Evolutionary conservation across 2,329 filamentous ascomycete genomes (phyloP).

Genomic region (Fusarium heterosporum): DNA sequence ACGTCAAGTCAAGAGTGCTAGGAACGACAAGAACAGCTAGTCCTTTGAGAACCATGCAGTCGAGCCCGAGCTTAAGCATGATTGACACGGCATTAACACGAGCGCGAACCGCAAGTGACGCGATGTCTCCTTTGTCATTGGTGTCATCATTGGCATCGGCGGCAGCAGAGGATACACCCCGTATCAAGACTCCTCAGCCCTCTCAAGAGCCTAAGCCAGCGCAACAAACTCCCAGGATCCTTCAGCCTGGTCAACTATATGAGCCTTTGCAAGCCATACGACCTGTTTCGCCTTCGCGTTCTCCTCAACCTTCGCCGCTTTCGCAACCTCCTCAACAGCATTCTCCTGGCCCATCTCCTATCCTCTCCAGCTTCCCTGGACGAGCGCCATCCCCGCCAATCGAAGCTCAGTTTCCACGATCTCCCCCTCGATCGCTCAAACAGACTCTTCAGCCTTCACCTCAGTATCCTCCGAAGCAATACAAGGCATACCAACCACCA

Average conservation of each 20-base stretch:
- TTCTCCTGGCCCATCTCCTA: constrained; percentile 31
- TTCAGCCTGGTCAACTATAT: constrained; percentile 32
- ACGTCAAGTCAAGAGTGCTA: constrained; percentile 28
- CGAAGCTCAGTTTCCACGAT: constrained; percentile 11
- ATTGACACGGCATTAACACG: constrained; percentile 37
- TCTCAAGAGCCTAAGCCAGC: constrained; percentile 23
- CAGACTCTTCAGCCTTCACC: constrained; percentile 16
- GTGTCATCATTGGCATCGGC: constrained; percentile 29
- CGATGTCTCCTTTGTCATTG: constrained; percentile 39
- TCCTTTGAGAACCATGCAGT: constrained; percentile 43
- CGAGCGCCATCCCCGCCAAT: neutral
- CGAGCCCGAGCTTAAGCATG: constrained; percentile 40
- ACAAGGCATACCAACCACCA: constrained; percentile 34
- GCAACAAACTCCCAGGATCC: constrained; percentile 29
- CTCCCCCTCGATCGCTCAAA: constrained; percentile 4
- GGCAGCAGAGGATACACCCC: constrained; percentile 25
- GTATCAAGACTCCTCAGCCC: constrained; percentile 31
- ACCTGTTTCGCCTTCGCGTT: constrained; percentile 33
- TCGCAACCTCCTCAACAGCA: constrained; percentile 36
- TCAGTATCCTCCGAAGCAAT: constrained; percentile 25
- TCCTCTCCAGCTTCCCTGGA: constrained; percentile 20
- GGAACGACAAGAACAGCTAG: constrained; percentile 41
- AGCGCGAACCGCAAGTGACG: constrained; percentile 42
- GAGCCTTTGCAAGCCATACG: constrained; percentile 24
- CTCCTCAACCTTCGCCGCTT: constrained; percentile 35